Conservation (phyloP, 352 stramenopile species). For the Pythium graminicola region DNA sequence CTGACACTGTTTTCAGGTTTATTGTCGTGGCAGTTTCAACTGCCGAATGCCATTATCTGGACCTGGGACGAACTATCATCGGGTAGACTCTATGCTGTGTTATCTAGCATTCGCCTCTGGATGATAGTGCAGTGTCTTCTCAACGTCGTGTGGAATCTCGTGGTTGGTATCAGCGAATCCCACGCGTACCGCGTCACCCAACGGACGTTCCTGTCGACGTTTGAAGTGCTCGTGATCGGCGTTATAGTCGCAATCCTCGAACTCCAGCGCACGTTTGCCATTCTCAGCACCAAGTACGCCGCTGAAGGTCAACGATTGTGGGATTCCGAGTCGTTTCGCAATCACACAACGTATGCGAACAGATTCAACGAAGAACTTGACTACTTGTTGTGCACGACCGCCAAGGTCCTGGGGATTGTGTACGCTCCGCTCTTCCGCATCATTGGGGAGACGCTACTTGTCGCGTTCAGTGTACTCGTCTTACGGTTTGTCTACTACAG, state of each 20-base stretch:
- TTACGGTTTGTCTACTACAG: not conserved
- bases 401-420: conserved; percentile 27
- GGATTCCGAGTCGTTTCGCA: conserved; percentile 8
- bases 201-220: conserved; percentile 14
- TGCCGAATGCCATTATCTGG: conserved; percentile 46
- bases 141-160: conserved; percentile 16
- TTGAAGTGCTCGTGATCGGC: conserved; percentile 19
- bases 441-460: conserved; percentile 13
- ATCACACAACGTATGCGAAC: conserved; percentile 6
- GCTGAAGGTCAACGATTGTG: conserved; percentile 15
- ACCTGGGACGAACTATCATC: conserved; percentile 25
- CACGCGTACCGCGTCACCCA: conserved; percentile 14
- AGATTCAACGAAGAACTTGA: conserved; percentile 28
- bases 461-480: conserved; percentile 3
- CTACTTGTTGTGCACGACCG: conserved; percentile 9
- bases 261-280: conserved; percentile 8
- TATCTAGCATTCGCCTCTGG: conserved; percentile 27
- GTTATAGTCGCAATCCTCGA: conserved; percentile 6
- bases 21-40: conserved; percentile 50
- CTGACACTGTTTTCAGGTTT: conserved; percentile 20
- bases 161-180: conserved; percentile 14
- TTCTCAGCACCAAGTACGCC: conserved; percentile 20
- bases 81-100: conserved; percentile 25
- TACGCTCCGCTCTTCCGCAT: conserved; percentile 22
- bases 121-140: conserved; percentile 15